A percentile compares a stretch with the other conserved stretches of the same genome.
phyloP scores from a whole-genome alignment of 345 rosid species.

The Toxicodendron radicans region DNA sequence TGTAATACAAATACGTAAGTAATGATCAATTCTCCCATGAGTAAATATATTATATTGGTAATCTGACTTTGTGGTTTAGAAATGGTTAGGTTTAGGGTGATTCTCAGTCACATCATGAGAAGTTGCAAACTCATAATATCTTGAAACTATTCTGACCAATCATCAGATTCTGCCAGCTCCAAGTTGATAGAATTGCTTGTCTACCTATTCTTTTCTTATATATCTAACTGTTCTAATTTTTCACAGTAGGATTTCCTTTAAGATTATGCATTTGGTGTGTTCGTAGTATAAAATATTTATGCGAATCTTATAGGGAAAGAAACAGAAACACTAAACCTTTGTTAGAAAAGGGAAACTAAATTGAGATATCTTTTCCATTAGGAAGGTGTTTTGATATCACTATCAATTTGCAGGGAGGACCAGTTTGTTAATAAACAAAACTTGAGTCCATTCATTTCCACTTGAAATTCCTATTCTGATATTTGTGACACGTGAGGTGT shows the following conservation, averaged over 20 bases:
- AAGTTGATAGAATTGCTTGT: neutral
- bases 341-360: no score
- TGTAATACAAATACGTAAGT: neutral
- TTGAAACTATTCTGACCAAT: neutral
- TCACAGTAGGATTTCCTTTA: neutral
- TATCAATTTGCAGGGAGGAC: no score
- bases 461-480: neutral
- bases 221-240: neutral
- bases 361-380: neutral
- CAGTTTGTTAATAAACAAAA: neutral
- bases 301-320: neutral
- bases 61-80: neutral
- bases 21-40: neutral
- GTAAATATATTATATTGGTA: neutral
- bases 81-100: slow-evolving; percentile 8
- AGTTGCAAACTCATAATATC: neutral
- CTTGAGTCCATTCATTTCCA: neutral
- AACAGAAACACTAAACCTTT: neutral
- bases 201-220: neutral
- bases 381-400: neutral
- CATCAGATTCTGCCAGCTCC: neutral
- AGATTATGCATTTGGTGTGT: slow-evolving; percentile 1
- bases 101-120: neutral
- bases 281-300: neutral
- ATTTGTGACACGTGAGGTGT: neutral